Percentiles rank a stretch among this genome's conserved stretches.
Conservation (phyloP, 768 basidiomycete genomes). For the Amanita brunnescens region DNA sequence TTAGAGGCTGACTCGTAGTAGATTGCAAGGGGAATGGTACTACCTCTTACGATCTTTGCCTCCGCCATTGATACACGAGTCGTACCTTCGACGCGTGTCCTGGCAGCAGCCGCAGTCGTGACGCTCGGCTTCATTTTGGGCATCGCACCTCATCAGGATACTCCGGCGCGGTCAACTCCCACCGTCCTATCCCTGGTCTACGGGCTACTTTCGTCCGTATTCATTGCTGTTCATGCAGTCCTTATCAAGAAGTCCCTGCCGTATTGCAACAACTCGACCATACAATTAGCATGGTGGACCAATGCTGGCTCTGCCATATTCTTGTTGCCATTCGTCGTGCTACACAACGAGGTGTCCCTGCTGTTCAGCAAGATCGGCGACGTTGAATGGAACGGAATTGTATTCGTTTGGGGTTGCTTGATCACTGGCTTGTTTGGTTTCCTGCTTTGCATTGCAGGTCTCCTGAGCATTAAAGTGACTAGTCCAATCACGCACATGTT, state of each 20-base stretch:
- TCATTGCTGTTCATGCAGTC: conserved; percentile 70
- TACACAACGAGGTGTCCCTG: conserved; percentile 43
- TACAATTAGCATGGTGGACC: conserved; percentile 73
- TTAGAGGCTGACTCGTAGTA: conserved; percentile 18
- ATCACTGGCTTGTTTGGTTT: conserved; percentile 77
- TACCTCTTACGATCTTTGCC: conserved; percentile 74
- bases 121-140: conserved; percentile 74
- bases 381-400: conserved; percentile 37
- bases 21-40: conserved; percentile 79
- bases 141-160: conserved; percentile 44
- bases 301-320: conserved; percentile 61
- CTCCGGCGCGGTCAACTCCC: conserved; percentile 35
- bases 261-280: conserved; percentile 60
- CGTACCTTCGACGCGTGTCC: conserved; percentile 42
- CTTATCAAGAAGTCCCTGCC: conserved; percentile 65
- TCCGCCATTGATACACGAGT: conserved; percentile 52
- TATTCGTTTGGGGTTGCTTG: conserved; percentile 56
- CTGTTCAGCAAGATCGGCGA: conserved; percentile 30
- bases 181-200: conserved; percentile 56
- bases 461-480: conserved; percentile 76
- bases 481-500: conserved; percentile 85
- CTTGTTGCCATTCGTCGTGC: conserved; percentile 52
- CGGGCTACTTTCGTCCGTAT: conserved; percentile 63
- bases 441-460: conserved; percentile 68
- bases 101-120: conserved; percentile 54